Percentiles rank a stretch among this genome's conserved stretches.
phyloP scores from a whole-genome alignment of 2,329 filamentous ascomycete genomes.

The Alternaria consortialis region DNA sequence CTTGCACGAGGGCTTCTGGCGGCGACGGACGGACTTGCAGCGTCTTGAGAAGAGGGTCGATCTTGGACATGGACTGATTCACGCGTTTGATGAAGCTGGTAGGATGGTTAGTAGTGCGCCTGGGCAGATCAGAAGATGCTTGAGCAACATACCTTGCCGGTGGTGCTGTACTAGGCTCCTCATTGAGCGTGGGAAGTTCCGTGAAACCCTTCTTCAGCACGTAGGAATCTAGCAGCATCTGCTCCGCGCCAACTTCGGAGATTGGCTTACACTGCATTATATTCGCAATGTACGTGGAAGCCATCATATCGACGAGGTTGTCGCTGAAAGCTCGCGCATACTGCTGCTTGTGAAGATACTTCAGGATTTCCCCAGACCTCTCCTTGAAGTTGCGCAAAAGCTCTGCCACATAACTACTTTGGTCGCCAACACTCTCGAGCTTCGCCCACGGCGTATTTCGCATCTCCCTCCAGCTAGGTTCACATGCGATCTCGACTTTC shows the following conservation, averaged over 20 bases:
- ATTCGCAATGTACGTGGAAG: slow-evolving; percentile 79
- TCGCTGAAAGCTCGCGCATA: slow-evolving; percentile 96
- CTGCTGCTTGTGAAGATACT: slow-evolving; percentile 84
- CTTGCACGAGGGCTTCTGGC: slow-evolving; percentile 92
- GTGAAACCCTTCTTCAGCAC: slow-evolving; percentile 82
- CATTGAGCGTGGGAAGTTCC: slow-evolving; percentile 70
- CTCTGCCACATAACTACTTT: slow-evolving; percentile 89
- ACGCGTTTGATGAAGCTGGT: slow-evolving; percentile 85
- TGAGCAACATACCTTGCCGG: slow-evolving; percentile 55
- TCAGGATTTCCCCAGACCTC: slow-evolving; percentile 77
- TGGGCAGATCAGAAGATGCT: not conserved
- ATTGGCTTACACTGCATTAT: slow-evolving; percentile 91
- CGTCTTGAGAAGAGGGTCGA: slow-evolving; percentile 94
- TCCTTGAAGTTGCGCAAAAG: slow-evolving; percentile 77
- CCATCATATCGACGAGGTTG: slow-evolving; percentile 89
- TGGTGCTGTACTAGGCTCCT: slow-evolving; percentile 66
- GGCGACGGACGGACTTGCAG: slow-evolving; percentile 92
- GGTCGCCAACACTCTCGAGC: slow-evolving; percentile 91
- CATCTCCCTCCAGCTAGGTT: slow-evolving; percentile 96
- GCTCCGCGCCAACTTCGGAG: slow-evolving; percentile 92
- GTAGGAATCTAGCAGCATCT: slow-evolving; percentile 97
- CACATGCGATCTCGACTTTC: slow-evolving; percentile 81
- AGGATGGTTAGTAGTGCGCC: slow-evolving; percentile 33
- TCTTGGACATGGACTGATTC: slow-evolving; percentile 80
- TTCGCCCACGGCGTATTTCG: slow-evolving; percentile 93